Evolutionary conservation across 805 yeast genomes (phyloP).

Genomic region (Soucietia sequanensis): DNA sequence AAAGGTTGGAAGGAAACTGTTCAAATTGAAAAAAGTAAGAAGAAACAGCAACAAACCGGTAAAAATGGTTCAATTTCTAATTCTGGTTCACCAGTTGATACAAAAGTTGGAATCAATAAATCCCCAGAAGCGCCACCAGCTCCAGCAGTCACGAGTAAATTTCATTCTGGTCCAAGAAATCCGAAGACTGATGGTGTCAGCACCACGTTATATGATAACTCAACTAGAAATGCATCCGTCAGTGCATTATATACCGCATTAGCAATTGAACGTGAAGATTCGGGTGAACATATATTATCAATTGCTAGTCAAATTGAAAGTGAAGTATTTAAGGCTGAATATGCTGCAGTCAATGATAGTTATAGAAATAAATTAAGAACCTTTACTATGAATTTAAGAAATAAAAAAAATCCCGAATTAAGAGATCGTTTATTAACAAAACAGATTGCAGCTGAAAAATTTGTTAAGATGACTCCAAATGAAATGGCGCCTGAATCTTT

Average conservation of each 20-base stretch:
- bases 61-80: neutral
- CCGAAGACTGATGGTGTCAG: slow-evolving; percentile 79
- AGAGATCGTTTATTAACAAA: slow-evolving; percentile 66
- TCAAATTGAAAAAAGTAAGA: slow-evolving; percentile 55
- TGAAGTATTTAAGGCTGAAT: slow-evolving; percentile 63
- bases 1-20: slow-evolving; percentile 89
- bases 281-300: slow-evolving; percentile 56
- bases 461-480: slow-evolving; percentile 83
- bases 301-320: slow-evolving; percentile 71
- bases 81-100: neutral
- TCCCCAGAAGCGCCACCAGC: slow-evolving; percentile 12
- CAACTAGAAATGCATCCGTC: slow-evolving; percentile 81
- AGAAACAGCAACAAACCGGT: slow-evolving; percentile 18
- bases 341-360: slow-evolving; percentile 52
- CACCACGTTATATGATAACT: slow-evolving; percentile 65
- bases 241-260: slow-evolving; percentile 85
- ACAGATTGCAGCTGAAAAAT: slow-evolving; percentile 61
- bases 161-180: slow-evolving; percentile 60
- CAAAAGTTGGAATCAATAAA: slow-evolving; percentile 2
- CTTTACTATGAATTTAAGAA: slow-evolving; percentile 81
- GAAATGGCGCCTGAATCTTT: slow-evolving; percentile 94
- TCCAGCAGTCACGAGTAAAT: slow-evolving; percentile 35
- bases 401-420: slow-evolving; percentile 84
- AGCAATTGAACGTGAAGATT: slow-evolving; percentile 70
- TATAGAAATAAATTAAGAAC: slow-evolving; percentile 86